Percentiles rank a stretch among this genome's conserved stretches.
Evolutionary conservation across 2,329 filamentous ascomycete species (phyloP).

Genomic region (Tolypocladium sp.): DNA sequence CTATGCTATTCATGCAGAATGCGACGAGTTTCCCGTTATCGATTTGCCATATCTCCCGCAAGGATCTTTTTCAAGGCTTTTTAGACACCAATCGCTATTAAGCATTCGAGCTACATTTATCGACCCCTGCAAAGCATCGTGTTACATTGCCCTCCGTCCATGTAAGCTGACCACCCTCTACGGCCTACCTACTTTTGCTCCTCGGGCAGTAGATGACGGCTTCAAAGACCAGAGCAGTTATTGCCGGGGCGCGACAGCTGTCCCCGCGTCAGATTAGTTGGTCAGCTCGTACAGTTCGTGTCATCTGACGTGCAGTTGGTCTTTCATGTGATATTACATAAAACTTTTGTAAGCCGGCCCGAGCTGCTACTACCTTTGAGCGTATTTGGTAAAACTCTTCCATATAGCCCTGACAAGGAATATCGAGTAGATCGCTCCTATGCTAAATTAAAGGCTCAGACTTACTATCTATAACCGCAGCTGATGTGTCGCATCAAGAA

Average conservation of each 20-base stretch:
- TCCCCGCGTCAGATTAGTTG: background rate
- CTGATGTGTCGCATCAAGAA: background rate
- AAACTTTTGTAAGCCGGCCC: too few species aligned
- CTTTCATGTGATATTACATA: background rate
- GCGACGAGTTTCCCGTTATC: background rate
- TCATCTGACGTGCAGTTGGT: background rate
- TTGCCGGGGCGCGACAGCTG: background rate
- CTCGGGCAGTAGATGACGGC: background rate
- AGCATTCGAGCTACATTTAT: too few species aligned
- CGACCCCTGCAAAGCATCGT: background rate
- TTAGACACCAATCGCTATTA: too few species aligned
- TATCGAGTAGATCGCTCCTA: background rate
- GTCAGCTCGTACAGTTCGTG: background rate
- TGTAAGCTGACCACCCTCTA: background rate
- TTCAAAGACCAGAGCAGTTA: background rate
- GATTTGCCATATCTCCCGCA: too few species aligned
- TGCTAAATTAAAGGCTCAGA: background rate
- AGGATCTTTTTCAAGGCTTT: background rate
- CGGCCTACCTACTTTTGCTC: background rate
- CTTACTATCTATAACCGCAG: background rate
- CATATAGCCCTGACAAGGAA: too few species aligned
- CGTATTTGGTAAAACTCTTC: background rate
- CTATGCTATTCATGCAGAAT: background rate
- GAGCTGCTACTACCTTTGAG: background rate
- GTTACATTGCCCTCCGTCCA: background rate